These are phyloP conservation scores for Ophiocordyceps australis DNA, from an alignment of 2,329 filamentous ascomycete species.

Conservation along the genomic window DNA sequence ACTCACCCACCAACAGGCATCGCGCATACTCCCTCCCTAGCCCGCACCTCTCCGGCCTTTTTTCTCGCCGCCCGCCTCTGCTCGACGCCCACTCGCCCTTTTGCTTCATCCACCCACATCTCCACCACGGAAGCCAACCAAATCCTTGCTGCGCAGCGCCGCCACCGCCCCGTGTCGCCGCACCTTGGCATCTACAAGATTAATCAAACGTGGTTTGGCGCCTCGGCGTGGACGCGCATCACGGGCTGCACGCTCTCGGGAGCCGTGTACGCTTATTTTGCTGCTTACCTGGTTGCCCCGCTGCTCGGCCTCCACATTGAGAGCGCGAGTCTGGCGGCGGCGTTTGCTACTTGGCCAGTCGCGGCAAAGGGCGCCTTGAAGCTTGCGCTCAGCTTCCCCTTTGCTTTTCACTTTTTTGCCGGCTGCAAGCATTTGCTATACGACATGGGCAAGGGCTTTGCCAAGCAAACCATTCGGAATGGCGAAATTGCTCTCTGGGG, in stretches of 20 bases:
- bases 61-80: constrained; percentile 1
- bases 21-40: too few relatives aligned
- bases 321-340: constrained; percentile 38
- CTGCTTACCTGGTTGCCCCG: constrained; percentile 67
- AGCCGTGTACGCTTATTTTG: constrained; percentile 60
- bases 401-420: constrained; percentile 37
- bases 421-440: constrained; percentile 35
- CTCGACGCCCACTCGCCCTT: neutral
- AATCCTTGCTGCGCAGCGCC: constrained; percentile 68
- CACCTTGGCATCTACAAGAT: constrained; percentile 76
- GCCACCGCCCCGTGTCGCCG: constrained; percentile 63
- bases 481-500: constrained; percentile 29
- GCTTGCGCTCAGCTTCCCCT: constrained; percentile 38
- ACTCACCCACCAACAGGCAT: too few relatives aligned
- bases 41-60: too few relatives aligned
- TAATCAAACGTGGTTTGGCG: constrained; percentile 70
- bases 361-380: constrained; percentile 39
- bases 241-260: constrained; percentile 60
- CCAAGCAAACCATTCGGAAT: constrained; percentile 24
- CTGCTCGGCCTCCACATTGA: constrained; percentile 47
- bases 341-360: constrained; percentile 40
- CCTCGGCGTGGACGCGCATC: constrained; percentile 60
- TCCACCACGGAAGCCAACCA: constrained; percentile 31
- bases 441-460: constrained; percentile 32
- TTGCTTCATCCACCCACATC: constrained; percentile 15